Conservation (phyloP, 495 filamentous ascomycete genomes). For the Xylaria nigripes region DNA sequence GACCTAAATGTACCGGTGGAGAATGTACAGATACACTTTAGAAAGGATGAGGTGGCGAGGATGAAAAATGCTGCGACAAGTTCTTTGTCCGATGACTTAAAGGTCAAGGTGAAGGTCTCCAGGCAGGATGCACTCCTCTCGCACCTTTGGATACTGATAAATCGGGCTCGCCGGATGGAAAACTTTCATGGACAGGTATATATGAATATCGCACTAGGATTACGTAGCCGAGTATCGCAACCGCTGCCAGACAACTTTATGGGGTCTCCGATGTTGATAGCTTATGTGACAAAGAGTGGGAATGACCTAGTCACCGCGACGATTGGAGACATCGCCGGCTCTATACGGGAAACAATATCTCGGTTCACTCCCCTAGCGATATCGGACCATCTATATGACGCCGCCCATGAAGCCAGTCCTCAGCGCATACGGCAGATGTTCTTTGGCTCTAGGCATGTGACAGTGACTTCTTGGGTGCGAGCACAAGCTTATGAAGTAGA, state of each 20-base stretch:
- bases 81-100: constrained; percentile 16
- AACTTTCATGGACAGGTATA: constrained; percentile 20
- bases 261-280: constrained; percentile 29
- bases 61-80: constrained; percentile 22
- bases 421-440: constrained; percentile 36
- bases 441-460: constrained; percentile 27
- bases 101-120: constrained; percentile 16
- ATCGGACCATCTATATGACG: constrained; percentile 26
- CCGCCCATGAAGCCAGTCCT: constrained; percentile 27
- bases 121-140: constrained; percentile 32
- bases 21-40: constrained; percentile 30
- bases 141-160: constrained; percentile 34
- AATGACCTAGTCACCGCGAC: constrained; percentile 7
- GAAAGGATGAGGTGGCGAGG: constrained; percentile 8
- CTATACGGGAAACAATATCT: constrained; percentile 23
- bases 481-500: constrained; percentile 30
- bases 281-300: constrained; percentile 13
- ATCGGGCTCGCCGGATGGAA: constrained; percentile 23
- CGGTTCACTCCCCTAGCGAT: constrained; percentile 30
- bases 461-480: constrained; percentile 35
- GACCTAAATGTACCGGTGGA: constrained; percentile 20
- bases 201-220: constrained; percentile 28
- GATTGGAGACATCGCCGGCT: constrained; percentile 21
- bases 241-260: constrained; percentile 30
- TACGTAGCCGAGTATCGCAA: constrained; percentile 25